Evolutionary conservation across 2,329 filamentous ascomycete genomes (phyloP), one percentile per base, ranked within the genome.

Genomic region (Aspergillus pseudonomiae): DNA sequence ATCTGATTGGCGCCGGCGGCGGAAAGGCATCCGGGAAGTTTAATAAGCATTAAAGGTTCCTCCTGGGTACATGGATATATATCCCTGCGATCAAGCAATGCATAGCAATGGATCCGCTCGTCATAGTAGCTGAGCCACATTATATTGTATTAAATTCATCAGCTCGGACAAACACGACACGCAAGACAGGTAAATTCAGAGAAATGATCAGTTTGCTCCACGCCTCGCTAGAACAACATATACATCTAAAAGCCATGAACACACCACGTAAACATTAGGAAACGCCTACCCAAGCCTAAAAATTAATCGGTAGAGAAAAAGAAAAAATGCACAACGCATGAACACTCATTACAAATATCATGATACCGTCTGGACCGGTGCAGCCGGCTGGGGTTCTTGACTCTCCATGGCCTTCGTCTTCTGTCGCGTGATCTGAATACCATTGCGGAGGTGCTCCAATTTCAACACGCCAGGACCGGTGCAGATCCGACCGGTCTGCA

Each of bases 401-500:
- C 64, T 63, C 28, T 76, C 71, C 19, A 76, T 66, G 4, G 64
- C 52, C 59, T 68, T 66, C 11, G 63, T 60, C 59, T 68, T 70
- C 41, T 64, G 68, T 19, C 74, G 72, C 46, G 74, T 69, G 52
- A 77, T 65, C 60, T 74, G 70, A 19, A 75, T 68, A 4, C 72
- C 74, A 12, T 66, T 74, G 32, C 76, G 77, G 26, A 79, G 70
- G 54, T 77, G 73, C 28, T 75, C 72, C 63, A 77, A 63, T 57
- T 74, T 77, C n/a, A 75, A 65, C 67, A 78, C 68, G 0, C 71
- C 72, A 1, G 75, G 74, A 1, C 78, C 77, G 4, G 79, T 81
- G 62, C 77, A 80, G 60, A 81, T 81, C 36, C 77, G 74, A 14
- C 79, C 79, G 1, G 74, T 75, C 59, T 75, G 77, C 75, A 80